Conservation (phyloP, 2,329 filamentous ascomycete genomes). For the Atkinsonella hypoxylon region DNA sequence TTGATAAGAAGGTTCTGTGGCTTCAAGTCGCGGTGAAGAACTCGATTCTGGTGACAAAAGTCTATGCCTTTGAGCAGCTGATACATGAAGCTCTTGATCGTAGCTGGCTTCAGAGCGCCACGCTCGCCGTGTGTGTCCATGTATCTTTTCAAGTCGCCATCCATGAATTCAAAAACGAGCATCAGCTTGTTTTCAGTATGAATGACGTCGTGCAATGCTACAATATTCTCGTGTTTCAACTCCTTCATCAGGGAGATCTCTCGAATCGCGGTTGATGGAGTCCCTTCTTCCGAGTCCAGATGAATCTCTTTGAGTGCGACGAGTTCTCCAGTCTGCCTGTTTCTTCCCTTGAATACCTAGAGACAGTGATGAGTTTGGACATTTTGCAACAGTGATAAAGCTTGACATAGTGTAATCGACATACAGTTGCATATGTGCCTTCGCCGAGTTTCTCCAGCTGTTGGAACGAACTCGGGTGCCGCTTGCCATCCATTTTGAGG, state of each 20-base stretch:
- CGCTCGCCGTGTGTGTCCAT: constrained; percentile 91
- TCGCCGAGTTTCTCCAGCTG: constrained; percentile 98
- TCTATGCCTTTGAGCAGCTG: constrained; percentile 91
- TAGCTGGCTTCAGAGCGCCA: constrained; percentile 74
- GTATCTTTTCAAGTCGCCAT: constrained; percentile 95
- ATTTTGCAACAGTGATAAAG: background rate
- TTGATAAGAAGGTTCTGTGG: constrained; percentile 96
- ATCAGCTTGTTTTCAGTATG: constrained; percentile 99
- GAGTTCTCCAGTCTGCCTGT: constrained; percentile 90
- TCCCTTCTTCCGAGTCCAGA: constrained; percentile 95
- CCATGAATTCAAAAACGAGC: constrained; percentile 99
- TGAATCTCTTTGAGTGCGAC: constrained; percentile 98
- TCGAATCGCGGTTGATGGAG: constrained; percentile 90
- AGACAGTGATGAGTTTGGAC: constrained; percentile 8
- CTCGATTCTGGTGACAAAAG: constrained; percentile 95
- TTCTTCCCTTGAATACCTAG: constrained; percentile 96
- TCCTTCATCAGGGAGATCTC: constrained; percentile 99
- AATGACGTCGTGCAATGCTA: constrained; percentile 94
- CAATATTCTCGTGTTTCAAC: constrained; percentile 96
- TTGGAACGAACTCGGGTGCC: constrained; percentile 94
- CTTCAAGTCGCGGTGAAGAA: constrained; percentile 90
- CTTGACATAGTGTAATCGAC: background rate
- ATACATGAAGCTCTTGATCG: constrained; percentile 99
- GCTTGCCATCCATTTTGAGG: constrained; percentile 70
- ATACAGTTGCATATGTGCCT: constrained; percentile 92